Evolutionary conservation across 805 yeast species (phyloP), one percentile per base, ranked within the genome.

Genomic region (Saccharomyces cerevisiae): DNA sequence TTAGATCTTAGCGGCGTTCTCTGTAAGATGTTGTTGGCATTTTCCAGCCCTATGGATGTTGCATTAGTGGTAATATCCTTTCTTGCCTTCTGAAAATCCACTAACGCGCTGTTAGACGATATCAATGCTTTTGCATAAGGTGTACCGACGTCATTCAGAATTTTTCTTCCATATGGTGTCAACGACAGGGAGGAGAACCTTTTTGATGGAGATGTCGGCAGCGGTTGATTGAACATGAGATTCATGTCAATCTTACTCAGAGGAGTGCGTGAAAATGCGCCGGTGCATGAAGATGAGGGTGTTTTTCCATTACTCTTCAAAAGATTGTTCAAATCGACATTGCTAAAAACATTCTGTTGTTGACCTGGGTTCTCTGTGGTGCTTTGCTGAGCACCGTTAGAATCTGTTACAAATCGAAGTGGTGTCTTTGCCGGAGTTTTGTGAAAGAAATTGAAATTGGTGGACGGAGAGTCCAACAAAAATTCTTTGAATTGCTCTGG

Each of bases 401-500:
- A 47, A 21, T 63, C 65, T 8, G 67, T 60, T 10, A 66, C 61
- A 53, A 69, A 69, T 41, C 64, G 53, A n/a, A 69, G 56, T 1
- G 72, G 71, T 6, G 71, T 66, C 60, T 65, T 69, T 28, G 71
- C 71, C 3, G 72, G 71, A 1, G 72, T 67, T 47, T 65, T 65
- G 30, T 66, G 70, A 50, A 67, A 61, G 24, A 69, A 55, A 53
- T 66, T 68, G 22, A 67, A 59, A 1, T 68, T 69, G 11, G 59
- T 59, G 6, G 62, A 64, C 17, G 71, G 71, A 6, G 71, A 68
- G 22, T 68, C 71, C 10, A 67, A 61, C 46, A 69, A 53, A 49
- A 68, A 67, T 49, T 69, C 73, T 55, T 63, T 65, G 48, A 69
- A 61, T 51, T 68, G 70, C 49, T 67, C 73, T 8, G 73, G 73